Evolutionary conservation across 176 grass and related monocot genomes (phyloP).

Genomic region (Otatea glauca): DNA sequence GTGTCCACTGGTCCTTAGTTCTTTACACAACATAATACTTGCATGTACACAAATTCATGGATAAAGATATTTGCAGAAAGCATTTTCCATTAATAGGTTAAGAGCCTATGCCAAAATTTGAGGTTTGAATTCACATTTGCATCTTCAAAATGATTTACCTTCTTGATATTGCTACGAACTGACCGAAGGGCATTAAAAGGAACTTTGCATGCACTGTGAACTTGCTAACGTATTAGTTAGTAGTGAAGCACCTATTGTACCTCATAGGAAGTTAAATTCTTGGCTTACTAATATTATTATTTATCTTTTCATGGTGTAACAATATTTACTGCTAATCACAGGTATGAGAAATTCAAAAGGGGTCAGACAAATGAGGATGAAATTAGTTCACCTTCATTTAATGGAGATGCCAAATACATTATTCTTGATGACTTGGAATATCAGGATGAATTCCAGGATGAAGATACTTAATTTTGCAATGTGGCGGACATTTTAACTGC

Average conservation of each 20-base stretch:
- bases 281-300: constrained; percentile 13
- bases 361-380: constrained; percentile 59
- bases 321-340: constrained; percentile 47
- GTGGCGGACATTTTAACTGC: constrained; percentile 43
- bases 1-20: background rate
- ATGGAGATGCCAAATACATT: constrained; percentile 83
- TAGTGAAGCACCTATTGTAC: background rate
- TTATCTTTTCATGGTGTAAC: constrained; percentile 30
- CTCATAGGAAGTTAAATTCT: background rate
- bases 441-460: constrained; percentile 61
- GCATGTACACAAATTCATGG: background rate
- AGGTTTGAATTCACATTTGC: background rate
- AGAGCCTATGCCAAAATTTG: background rate
- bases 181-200: constrained; percentile 25
- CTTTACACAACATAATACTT: constrained; percentile 14
- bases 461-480: constrained; percentile 52
- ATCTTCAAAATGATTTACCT: constrained; percentile 13
- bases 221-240: background rate
- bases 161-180: constrained; percentile 11
- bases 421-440: constrained; percentile 93
- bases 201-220: background rate
- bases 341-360: constrained; percentile 93
- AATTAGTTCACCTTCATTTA: constrained; percentile 48
- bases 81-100: background rate
- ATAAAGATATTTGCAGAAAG: constrained; percentile 8